Conservation (phyloP, 352 stramenopile genomes). For the Globisporangium nodosum region DNA sequence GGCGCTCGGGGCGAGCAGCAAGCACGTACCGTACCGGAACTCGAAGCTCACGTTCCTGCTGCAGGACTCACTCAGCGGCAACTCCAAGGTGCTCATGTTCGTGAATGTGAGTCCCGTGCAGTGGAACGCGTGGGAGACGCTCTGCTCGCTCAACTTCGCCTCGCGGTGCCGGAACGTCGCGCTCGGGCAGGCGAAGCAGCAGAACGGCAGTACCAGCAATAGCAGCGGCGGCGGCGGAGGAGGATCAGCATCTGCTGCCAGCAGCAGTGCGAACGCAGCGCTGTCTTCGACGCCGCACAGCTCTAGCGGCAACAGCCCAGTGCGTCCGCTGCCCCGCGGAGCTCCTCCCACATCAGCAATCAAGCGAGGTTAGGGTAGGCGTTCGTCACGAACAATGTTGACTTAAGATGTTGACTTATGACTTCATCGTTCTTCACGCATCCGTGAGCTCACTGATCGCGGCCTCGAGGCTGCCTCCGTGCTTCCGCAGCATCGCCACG, state of each 20-base stretch:
- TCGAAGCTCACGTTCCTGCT: slow-evolving; percentile 93
- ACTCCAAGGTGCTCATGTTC: slow-evolving; percentile 84
- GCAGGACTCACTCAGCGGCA: slow-evolving; percentile 75
- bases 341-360: neutral
- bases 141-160: slow-evolving; percentile 91
- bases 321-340: neutral
- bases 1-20: slow-evolving; percentile 73
- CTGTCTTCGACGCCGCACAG: slow-evolving; percentile 8
- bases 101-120: slow-evolving; percentile 86
- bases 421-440: slow-evolving; percentile 18
- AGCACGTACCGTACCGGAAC: slow-evolving; percentile 96
- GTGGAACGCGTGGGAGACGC: slow-evolving; percentile 84
- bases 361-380: neutral
- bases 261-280: slow-evolving; percentile 25
- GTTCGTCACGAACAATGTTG: neutral
- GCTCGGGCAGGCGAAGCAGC: slow-evolving; percentile 78
- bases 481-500: slow-evolving; percentile 39
- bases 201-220: slow-evolving; percentile 5
- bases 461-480: slow-evolving; percentile 54
- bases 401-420: too few relatives aligned
- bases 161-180: slow-evolving; percentile 83
- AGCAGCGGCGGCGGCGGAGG: neutral
- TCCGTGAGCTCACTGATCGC: slow-evolving; percentile 59
- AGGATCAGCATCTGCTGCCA: neutral
- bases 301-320: neutral